Evolutionary conservation across 2,329 filamentous ascomycete genomes (phyloP).

Genomic region (Diaporthe eres): DNA sequence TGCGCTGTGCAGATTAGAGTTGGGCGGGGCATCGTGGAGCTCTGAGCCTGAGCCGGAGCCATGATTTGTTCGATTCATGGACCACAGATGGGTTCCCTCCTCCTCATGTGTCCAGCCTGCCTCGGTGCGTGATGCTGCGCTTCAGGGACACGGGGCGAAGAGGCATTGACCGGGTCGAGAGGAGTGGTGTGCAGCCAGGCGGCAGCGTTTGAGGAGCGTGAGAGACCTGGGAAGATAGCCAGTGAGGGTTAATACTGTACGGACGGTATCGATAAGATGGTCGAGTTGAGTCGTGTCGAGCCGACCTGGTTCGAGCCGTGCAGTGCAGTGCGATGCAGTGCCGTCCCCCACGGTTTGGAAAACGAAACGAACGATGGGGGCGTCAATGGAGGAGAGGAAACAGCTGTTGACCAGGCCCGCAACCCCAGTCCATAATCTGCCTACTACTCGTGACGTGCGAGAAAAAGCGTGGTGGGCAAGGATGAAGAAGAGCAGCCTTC

Average conservation of each 20-base stretch:
- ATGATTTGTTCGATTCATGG: conserved; percentile 47
- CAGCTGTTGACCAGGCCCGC: conserved; percentile 22
- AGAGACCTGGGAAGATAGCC: not conserved
- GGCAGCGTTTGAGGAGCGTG: not conserved
- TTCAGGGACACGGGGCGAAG: conserved; percentile 15
- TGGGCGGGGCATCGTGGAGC: conserved; percentile 41
- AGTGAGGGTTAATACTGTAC: not conserved
- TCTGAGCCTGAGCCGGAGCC: conserved; percentile 51
- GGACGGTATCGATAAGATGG: conserved; percentile 36
- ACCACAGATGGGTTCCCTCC: conserved; percentile 36
- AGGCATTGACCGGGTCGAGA: conserved; percentile 30
- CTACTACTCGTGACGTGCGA: conserved; percentile 22
- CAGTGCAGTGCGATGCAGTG: not conserved
- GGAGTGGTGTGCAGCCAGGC: not conserved
- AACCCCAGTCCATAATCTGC: conserved; percentile 12
- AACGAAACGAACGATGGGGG: not conserved
- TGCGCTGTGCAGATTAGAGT: conserved; percentile 27
- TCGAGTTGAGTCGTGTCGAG: not conserved
- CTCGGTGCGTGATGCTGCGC: conserved; percentile 22
- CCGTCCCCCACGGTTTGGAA: not conserved
- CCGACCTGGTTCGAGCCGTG: not conserved
- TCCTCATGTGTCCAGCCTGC: conserved; percentile 35
- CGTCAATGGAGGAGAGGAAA: not conserved
- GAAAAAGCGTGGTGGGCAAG: conserved; percentile 13
- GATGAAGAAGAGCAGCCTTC: not conserved